A percentile compares a stretch with the other conserved stretches of the same genome.
phyloP scores from a whole-genome alignment of 345 rosid genomes.

The Gossypium australe region DNA sequence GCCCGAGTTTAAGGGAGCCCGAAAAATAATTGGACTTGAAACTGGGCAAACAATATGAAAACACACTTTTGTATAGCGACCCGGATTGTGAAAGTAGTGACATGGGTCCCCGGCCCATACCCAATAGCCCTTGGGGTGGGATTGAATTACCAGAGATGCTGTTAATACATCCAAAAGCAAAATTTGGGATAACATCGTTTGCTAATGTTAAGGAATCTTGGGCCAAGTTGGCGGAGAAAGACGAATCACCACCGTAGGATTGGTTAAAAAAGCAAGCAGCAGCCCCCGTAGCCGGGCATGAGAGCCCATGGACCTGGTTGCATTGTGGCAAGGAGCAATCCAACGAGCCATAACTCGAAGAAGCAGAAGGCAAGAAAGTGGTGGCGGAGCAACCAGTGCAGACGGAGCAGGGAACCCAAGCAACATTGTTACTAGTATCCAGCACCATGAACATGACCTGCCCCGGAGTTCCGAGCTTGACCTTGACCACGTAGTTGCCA shows the following conservation, averaged over 20 bases:
- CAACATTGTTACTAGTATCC: slow-evolving; percentile 67
- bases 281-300: slow-evolving; percentile 52
- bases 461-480: slow-evolving; percentile 69
- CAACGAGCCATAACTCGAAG: slow-evolving; percentile 49
- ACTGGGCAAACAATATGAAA: slow-evolving; percentile 84
- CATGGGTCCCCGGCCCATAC: slow-evolving; percentile 78
- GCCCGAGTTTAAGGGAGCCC: slow-evolving; percentile 77
- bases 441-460: slow-evolving; percentile 80
- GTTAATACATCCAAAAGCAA: slow-evolving; percentile 61
- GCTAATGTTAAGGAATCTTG: slow-evolving; percentile 53
- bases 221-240: slow-evolving; percentile 56
- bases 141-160: slow-evolving; percentile 50
- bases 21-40: slow-evolving; percentile 77
- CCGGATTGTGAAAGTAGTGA: slow-evolving; percentile 61
- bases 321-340: slow-evolving; percentile 71
- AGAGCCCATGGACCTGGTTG: slow-evolving; percentile 56
- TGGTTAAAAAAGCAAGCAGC: slow-evolving; percentile 63
- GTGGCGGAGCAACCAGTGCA: slow-evolving; percentile 61
- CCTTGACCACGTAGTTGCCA: slow-evolving; percentile 67
- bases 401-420: slow-evolving; percentile 75
- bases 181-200: slow-evolving; percentile 42
- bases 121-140: slow-evolving; percentile 81
- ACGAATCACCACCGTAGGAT: slow-evolving; percentile 79
- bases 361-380: slow-evolving; percentile 41
- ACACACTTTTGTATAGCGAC: slow-evolving; percentile 61